These are phyloP conservation scores for Aspergillus sergii DNA, from an alignment of 2,329 filamentous ascomycete genomes.

Conservation along the genomic window DNA sequence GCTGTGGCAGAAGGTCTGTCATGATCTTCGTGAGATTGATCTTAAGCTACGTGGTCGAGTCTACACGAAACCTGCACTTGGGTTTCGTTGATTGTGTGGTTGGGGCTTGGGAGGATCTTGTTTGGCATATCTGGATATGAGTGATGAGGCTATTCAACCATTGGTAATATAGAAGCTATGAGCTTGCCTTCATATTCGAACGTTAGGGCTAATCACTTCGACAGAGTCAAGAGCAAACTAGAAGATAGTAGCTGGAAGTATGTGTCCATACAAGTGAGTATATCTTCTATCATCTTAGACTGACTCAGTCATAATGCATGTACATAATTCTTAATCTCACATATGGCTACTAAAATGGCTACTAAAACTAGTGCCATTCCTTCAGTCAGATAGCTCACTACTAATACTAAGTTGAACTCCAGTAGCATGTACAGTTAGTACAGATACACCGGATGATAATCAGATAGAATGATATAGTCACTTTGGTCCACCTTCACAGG, in stretches of 20 bases:
- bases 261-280: no score
- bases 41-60: background rate
- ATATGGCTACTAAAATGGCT: background rate
- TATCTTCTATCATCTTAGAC: background rate
- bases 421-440: no score
- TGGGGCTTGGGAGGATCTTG: background rate
- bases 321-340: background rate
- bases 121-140: background rate
- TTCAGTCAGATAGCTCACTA: no score
- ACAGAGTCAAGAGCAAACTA: background rate
- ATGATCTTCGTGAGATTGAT: background rate
- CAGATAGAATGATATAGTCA: no score
- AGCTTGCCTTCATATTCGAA: background rate
- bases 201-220: background rate
- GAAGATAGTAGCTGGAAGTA: background rate
- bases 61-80: background rate
- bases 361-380: background rate
- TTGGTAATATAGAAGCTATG: background rate
- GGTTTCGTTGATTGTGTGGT: background rate
- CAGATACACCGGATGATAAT: no score
- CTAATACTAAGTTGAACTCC: no score
- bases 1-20: background rate
- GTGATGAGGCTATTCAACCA: background rate
- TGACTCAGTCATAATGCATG: background rate
- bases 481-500: no score